These are phyloP conservation scores for Lasiosphaeris hirsuta DNA, from an alignment of 495 filamentous ascomycete species.

Conservation along the genomic window DNA sequence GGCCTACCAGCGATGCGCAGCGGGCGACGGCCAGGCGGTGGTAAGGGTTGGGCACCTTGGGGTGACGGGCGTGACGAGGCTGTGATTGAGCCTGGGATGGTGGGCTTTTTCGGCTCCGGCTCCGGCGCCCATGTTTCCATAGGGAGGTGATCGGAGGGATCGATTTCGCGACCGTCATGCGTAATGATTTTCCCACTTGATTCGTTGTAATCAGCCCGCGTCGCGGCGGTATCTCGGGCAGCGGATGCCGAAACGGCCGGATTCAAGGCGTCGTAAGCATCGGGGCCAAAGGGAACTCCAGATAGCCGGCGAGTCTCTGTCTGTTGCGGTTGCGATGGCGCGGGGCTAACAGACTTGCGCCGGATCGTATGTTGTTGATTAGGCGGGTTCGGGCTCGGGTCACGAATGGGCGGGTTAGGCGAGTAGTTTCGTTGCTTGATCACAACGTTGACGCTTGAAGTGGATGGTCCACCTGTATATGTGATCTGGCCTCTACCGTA, in stretches of 20 bases:
- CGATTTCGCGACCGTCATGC: slow-evolving; percentile 80
- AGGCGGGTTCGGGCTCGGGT: slow-evolving; percentile 29
- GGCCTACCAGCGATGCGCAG: slow-evolving; percentile 28
- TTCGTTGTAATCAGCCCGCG: slow-evolving; percentile 39
- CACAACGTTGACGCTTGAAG: slow-evolving; percentile 28
- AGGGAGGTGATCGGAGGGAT: slow-evolving; percentile 90
- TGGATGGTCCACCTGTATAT: slow-evolving; percentile 40
- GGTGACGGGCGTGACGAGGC: slow-evolving; percentile 46
- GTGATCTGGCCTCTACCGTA: slow-evolving; percentile 32
- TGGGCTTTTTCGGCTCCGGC: slow-evolving; percentile 70
- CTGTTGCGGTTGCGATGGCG: slow-evolving; percentile 50
- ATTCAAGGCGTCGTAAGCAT: slow-evolving; percentile 78
- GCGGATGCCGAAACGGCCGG: slow-evolving; percentile 44
- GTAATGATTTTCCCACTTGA: slow-evolving; percentile 66
- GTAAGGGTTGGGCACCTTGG: slow-evolving; percentile 45
- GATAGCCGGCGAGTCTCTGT: slow-evolving; percentile 50
- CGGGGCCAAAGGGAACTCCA: slow-evolving; percentile 80
- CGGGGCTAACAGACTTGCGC: slow-evolving; percentile 76
- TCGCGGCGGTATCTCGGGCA: slow-evolving; percentile 22
- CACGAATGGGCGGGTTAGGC: slow-evolving; percentile 46
- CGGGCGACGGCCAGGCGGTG: slow-evolving; percentile 31
- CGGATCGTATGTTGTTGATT: slow-evolving; percentile 49
- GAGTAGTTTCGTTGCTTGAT: slow-evolving; percentile 53
- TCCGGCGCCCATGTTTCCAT: slow-evolving; percentile 91
- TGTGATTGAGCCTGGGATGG: slow-evolving; percentile 45